These are phyloP conservation scores for Polyporus tsugae DNA, from an alignment of 1,284 basidiomycete species.

Conservation along the genomic window DNA sequence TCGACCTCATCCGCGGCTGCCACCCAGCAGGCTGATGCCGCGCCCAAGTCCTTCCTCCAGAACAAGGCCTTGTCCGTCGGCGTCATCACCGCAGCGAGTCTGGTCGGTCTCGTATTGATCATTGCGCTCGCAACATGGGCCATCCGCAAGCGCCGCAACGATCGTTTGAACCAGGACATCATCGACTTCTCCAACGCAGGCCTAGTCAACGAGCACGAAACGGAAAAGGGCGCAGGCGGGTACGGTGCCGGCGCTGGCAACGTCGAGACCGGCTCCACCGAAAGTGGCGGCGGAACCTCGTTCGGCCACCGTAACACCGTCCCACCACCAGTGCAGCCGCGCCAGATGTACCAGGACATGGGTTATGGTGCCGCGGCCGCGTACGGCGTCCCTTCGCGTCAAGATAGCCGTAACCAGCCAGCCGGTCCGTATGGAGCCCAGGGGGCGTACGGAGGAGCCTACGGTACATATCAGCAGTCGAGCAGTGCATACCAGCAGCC, in stretches of 20 bases:
- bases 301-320: constrained; percentile 39
- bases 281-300: constrained; percentile 39
- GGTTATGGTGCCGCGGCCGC: constrained; percentile 1
- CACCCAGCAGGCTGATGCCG: constrained; percentile 20
- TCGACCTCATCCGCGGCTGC: constrained; percentile 34
- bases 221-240: constrained; percentile 41
- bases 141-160: constrained; percentile 58
- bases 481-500: background rate
- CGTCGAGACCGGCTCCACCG: constrained; percentile 20
- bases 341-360: constrained; percentile 35
- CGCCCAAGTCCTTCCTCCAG: constrained; percentile 57
- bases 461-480: constrained; percentile 22
- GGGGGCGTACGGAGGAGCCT: constrained; percentile 23
- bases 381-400: constrained; percentile 22
- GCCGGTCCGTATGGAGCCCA: constrained; percentile 20
- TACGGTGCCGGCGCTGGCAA: background rate
- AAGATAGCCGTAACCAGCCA: constrained; percentile 17
- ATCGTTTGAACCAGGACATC: constrained; percentile 55
- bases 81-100: constrained; percentile 62
- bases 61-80: constrained; percentile 68
- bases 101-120: constrained; percentile 58
- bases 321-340: constrained; percentile 16
- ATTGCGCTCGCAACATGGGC: constrained; percentile 54
- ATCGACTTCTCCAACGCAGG: constrained; percentile 61
- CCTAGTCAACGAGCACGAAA: constrained; percentile 31